Base-by-base conservation (phyloP, 2,329 filamentous ascomycete genomes). In the Sarocladiaceae sp. region DNA sequence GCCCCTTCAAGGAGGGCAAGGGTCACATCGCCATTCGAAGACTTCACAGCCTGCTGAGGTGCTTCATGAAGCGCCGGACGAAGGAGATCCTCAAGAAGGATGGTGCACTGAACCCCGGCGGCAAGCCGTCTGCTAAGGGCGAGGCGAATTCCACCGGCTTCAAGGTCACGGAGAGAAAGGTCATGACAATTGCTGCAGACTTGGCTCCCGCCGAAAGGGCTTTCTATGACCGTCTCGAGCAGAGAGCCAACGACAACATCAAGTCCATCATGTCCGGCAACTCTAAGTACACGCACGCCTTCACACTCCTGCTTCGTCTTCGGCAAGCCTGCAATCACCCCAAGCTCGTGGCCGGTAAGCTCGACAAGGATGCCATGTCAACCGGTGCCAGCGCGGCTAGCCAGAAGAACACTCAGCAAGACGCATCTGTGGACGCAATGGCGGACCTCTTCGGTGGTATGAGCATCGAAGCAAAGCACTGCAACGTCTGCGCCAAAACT, bases 1-100 rank as follows among this genome's bases (percentile, higher is more conserved):
- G 76, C 34, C 93, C 93, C 0, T 80, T 98, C 76, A 95, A 91
- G 68, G 88, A 85, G 49, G 90, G 90, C 6, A 84, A 85, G 48
- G 93, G 91, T 10, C 86, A 90, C 44, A 76, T 97, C 47, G 91
- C 93, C 13, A 94, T 98, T 60, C 78, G 82, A 42, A 80, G 93
- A 34, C 70, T 98, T 24, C 89, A 95, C 53, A 81, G 85, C 46
- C 81, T 95, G 49, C 70, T 98, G 3, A 84, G 86, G 45, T 91
- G 89, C 45, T 95, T 95, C 67, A 98, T 98, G 93, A 95, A 97
- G 69, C 83, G 93, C n/a, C 82, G 93, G 33, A 97, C 90, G 7
- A 98, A 98, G 65, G 89, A 95, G 18, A 88, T 98, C n/a, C 69
- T 98, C 48, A 95, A 93, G 65, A 76, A 88, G 54, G 88, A 88